Evolutionary conservation across 139 green algal species (phyloP).

Genomic region (Chlamydomonas sp.): DNA sequence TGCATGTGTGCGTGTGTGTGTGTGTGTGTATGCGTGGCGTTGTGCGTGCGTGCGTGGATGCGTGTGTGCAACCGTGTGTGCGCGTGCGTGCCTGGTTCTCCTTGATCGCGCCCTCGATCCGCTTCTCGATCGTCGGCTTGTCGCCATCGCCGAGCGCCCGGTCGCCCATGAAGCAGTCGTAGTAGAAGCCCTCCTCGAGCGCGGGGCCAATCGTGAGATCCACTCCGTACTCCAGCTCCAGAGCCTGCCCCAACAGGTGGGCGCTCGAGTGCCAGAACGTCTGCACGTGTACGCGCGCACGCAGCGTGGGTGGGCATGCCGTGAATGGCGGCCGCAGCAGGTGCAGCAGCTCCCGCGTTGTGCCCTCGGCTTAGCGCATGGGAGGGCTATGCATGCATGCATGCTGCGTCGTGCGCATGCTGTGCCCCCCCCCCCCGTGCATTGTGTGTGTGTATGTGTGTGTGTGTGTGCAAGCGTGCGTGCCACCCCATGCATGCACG

Average conservation of each 20-base stretch:
- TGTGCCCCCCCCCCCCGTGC: not conserved
- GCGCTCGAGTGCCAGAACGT: constrained; percentile 93
- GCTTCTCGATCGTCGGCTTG: constrained; percentile 64
- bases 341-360: no score
- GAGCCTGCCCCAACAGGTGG: constrained; percentile 88
- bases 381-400: not conserved
- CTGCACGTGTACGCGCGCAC: constrained; percentile 37
- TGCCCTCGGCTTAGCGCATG: no score
- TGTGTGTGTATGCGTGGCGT: no score
- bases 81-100: no score
- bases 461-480: not conserved
- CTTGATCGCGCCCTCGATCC: constrained; percentile 71
- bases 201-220: constrained; percentile 93
- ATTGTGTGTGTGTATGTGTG: constrained; percentile 8
- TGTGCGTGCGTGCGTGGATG: no score
- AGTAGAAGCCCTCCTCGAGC: constrained; percentile 97
- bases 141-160: constrained; percentile 67
- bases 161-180: constrained; percentile 93
- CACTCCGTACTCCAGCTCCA: constrained; percentile 91
- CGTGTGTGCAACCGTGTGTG: no score
- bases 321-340: no score
- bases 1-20: no score
- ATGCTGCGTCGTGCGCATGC: not conserved
- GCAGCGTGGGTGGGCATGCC: constrained; percentile 11
- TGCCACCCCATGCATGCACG: no score